A percentile compares a stretch with the other conserved stretches of the same genome.
These are phyloP conservation scores for Penicillium verrucosum DNA, from an alignment of 2,329 filamentous ascomycete genomes.

Conservation along the genomic window DNA sequence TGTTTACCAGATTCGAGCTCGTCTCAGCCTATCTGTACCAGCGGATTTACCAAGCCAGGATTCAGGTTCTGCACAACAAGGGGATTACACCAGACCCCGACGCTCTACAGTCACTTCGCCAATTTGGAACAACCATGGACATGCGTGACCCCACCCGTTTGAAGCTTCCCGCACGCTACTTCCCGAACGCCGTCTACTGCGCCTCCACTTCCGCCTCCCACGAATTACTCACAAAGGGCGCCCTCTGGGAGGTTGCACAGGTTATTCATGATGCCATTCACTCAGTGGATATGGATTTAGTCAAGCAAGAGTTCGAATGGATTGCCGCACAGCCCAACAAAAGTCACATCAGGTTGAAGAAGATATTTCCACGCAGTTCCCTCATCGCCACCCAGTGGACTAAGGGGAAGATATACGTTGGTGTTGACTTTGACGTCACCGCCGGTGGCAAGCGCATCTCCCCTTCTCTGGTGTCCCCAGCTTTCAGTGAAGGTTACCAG, in stretches of 20 bases:
- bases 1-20: constrained; percentile 1
- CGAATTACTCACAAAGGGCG: neutral
- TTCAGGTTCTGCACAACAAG: neutral
- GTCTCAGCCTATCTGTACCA: neutral
- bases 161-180: neutral
- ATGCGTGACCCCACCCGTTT: constrained; percentile 1
- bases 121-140: neutral
- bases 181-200: neutral
- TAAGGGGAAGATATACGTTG: neutral
- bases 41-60: neutral
- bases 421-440: neutral
- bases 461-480: neutral
- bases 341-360: neutral
- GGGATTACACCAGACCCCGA: neutral
- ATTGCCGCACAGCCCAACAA: constrained; percentile 1
- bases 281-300: neutral
- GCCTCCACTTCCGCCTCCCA: neutral
- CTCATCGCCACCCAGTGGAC: neutral
- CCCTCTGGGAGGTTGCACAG: neutral
- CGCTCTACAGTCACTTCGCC: neutral
- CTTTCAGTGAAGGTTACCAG: neutral
- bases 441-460: neutral
- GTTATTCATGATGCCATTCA: neutral
- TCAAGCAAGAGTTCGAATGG: neutral
- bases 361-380: neutral